These are phyloP conservation scores for Daldinia childiae DNA, from an alignment of 495 filamentous ascomycete species.

Conservation along the genomic window DNA sequence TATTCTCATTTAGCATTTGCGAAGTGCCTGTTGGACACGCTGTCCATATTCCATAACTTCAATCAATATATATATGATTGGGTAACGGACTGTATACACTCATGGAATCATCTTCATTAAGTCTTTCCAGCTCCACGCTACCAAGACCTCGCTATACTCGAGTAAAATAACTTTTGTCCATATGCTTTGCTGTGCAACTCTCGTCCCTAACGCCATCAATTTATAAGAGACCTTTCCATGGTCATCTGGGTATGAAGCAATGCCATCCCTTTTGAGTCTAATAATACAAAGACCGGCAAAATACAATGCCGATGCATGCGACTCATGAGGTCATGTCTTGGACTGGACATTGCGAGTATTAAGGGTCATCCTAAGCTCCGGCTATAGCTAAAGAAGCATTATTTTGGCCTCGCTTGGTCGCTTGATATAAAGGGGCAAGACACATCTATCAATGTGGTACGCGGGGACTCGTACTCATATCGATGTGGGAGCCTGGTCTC, in stretches of 20 bases:
- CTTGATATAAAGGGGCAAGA: not conserved
- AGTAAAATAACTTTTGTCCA: slow-evolving; percentile 8
- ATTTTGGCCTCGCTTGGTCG: not conserved
- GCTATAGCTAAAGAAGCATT: not conserved
- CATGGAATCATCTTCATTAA: slow-evolving; percentile 33
- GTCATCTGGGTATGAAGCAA: slow-evolving; percentile 5
- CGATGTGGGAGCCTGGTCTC: slow-evolving; percentile 65
- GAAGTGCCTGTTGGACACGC: not conserved
- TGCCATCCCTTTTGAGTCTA: slow-evolving; percentile 10
- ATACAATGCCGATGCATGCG: slow-evolving; percentile 1
- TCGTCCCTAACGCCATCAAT: slow-evolving; percentile 19
- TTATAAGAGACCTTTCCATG: slow-evolving; percentile 6
- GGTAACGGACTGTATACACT: not conserved
- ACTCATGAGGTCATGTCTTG: not conserved
- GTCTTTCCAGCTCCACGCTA: slow-evolving; percentile 14
- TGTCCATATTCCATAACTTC: not conserved
- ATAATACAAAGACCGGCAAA: slow-evolving; percentile 14
- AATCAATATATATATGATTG: not conserved
- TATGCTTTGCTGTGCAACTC: slow-evolving; percentile 3
- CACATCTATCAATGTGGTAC: not conserved
- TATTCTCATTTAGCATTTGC: not conserved
- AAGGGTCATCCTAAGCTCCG: not conserved
- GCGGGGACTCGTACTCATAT: slow-evolving; percentile 45
- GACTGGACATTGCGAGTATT: not conserved
- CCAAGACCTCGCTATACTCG: slow-evolving; percentile 15